Base-by-base conservation (phyloP, 2,329 filamentous ascomycete species). In the Neonectria neomacrospora region DNA sequence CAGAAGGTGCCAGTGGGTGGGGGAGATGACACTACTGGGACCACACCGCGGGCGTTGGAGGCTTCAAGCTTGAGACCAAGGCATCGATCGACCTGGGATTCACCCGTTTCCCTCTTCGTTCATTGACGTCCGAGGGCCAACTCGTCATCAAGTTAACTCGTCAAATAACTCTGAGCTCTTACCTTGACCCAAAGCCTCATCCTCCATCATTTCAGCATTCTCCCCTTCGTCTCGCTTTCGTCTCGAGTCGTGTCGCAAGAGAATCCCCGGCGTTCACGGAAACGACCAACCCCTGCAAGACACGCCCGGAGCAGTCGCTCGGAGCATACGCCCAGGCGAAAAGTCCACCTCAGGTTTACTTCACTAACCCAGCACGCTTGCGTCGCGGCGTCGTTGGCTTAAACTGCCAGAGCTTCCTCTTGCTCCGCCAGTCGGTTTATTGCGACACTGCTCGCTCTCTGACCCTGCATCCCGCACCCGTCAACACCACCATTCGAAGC, bases 181-280 rank as follows among this genome's bases (percentile, higher is more conserved):
- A 26, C 12, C 9, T 14, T 22, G 34, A 28, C 48, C 39, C 37
- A 42, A 37, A 39, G 12, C 52, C 55, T 64, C 23, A 57, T 20
- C 52, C 54, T 42, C 41, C 48, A 50, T 20, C 26, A 34, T 53
- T 23, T 48, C n/a, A 8, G 34, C 34, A n/a, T 50, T 45, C 34
- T 51, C 28, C 59, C 30, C 23, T 12, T 58, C 59, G 68, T 70
- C 63, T 72, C 68, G 70, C 56, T 58, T 51, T 55, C 61, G 70
- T 72, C 68, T 72, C 68, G 68, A 61, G 54, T 71, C 18, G 61
- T 62, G 71, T 73, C 67, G 53, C 71, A 73, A 63, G 63, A 72
- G 45, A 39, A 34, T 54, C 64, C 58, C 58, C 54, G 42, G 55
- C 20, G 53, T 58, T 58, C 51, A 63, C 51, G 54, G 50, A 53